These are phyloP conservation scores for Pichia cactophila DNA, from an alignment of 1,139 yeast species.

Conservation along the genomic window DNA sequence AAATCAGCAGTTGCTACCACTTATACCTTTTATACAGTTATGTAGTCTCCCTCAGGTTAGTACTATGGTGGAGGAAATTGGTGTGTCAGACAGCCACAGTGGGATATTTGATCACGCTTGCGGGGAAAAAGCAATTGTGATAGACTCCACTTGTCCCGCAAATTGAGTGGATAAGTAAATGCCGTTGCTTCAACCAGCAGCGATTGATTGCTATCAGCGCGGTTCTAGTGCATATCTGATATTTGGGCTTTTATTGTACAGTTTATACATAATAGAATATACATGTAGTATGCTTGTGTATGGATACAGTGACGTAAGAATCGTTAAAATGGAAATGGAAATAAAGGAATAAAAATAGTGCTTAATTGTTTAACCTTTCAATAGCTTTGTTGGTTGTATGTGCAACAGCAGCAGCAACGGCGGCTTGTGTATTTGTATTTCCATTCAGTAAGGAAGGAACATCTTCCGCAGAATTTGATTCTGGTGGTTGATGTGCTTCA, in stretches of 20 bases:
- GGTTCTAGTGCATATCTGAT: not conserved
- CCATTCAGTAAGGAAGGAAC: constrained; percentile 19
- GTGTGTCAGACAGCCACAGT: not conserved
- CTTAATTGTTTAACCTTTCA: constrained; percentile 10
- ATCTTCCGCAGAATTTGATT: constrained; percentile 5
- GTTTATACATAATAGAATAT: too few species aligned
- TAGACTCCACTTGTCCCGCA: not conserved
- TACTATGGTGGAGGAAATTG: too few species aligned
- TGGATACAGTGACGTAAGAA: not conserved
- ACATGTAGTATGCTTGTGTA: not conserved
- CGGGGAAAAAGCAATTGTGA: not conserved
- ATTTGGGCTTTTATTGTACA: not conserved
- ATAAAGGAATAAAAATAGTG: not conserved
- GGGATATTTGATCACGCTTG: not conserved
- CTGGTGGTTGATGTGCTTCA: constrained; percentile 12
- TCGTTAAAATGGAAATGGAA: not conserved
- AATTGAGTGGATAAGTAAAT: not conserved
- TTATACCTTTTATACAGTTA: too few species aligned
- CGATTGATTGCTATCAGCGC: too few species aligned
- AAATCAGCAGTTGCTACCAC: too few species aligned
- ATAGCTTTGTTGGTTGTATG: constrained; percentile 21
- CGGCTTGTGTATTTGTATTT: constrained; percentile 30
- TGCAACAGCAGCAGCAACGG: constrained; percentile 28
- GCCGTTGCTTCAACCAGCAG: too few species aligned
- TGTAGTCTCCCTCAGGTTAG: too few species aligned